These are phyloP conservation scores for Irpex sp. DNA, from an alignment of 1,284 basidiomycete species.

Conservation along the genomic window DNA sequence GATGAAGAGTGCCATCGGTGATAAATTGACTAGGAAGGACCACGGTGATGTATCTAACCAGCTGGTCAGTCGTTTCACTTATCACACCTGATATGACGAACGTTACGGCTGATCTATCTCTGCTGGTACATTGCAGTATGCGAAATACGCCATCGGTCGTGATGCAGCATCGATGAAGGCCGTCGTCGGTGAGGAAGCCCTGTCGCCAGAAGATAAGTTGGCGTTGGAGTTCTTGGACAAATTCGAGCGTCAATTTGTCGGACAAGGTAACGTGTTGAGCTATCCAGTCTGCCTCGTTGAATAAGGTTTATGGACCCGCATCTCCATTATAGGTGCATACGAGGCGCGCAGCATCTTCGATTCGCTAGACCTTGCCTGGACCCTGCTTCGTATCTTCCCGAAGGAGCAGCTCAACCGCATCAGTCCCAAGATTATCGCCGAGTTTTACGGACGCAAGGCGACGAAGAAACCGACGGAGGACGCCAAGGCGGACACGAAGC, in stretches of 20 bases:
- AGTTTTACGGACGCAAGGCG: conserved; percentile 81
- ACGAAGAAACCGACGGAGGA: conserved; percentile 57
- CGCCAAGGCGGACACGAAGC: conserved; percentile 34
- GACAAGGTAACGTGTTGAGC: conserved; percentile 64
- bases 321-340: conserved; percentile 66
- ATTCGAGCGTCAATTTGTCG: conserved; percentile 93
- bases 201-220: conserved; percentile 91
- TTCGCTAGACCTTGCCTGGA: conserved; percentile 97
- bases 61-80: conserved; percentile 50
- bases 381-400: conserved; percentile 95
- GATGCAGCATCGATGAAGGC: conserved; percentile 99
- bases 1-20: conserved; percentile 99
- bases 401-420: conserved; percentile 98
- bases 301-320: conserved; percentile 8
- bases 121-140: conserved; percentile 54
- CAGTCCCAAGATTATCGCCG: conserved; percentile 85
- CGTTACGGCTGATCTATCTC: conserved; percentile 13
- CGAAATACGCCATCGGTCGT: conserved; percentile 95
- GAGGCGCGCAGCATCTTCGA: conserved; percentile 98
- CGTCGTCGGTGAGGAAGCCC: conserved; percentile 97
- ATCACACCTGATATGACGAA: conserved; percentile 3
- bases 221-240: conserved; percentile 92
- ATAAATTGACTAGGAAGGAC: conserved; percentile 95
- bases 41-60: conserved; percentile 99
- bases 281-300: neutral